Evolutionary conservation across 2,329 filamentous ascomycete genomes (phyloP).

Genomic region (Polychaeton citri): DNA sequence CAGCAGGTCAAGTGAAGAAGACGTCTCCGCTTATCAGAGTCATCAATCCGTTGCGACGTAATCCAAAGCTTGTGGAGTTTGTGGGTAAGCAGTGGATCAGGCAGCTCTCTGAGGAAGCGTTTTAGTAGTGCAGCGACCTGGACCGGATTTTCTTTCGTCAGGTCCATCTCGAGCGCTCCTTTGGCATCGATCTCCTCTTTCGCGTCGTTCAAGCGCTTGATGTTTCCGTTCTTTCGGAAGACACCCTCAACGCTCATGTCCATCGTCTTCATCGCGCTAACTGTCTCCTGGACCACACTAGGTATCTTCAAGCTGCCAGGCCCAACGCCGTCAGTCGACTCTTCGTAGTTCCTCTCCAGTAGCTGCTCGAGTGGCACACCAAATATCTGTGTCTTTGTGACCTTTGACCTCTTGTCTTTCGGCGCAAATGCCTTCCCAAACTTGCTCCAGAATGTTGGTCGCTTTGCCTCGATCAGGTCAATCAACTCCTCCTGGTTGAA

Average conservation of each 20-base stretch:
- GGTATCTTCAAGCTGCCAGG: slow-evolving; percentile 83
- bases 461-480: slow-evolving; percentile 81
- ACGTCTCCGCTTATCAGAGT: slow-evolving; percentile 68
- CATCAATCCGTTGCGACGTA: slow-evolving; percentile 70
- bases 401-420: slow-evolving; percentile 43
- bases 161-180: slow-evolving; percentile 71
- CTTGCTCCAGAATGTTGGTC: slow-evolving; percentile 95
- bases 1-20: slow-evolving; percentile 86
- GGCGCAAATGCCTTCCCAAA: slow-evolving; percentile 75
- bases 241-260: slow-evolving; percentile 97
- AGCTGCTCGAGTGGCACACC: slow-evolving; percentile 78
- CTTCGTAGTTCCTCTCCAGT: slow-evolving; percentile 84
- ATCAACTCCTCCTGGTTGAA: slow-evolving; percentile 92
- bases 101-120: slow-evolving; percentile 86
- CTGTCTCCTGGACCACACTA: slow-evolving; percentile 85
- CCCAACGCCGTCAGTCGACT: slow-evolving; percentile 94
- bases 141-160: slow-evolving; percentile 79
- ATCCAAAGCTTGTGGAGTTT: slow-evolving; percentile 90
- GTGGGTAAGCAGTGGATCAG: slow-evolving; percentile 86
- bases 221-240: slow-evolving; percentile 98
- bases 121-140: slow-evolving; percentile 90
- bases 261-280: slow-evolving; percentile 94
- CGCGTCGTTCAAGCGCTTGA: slow-evolving; percentile 79
- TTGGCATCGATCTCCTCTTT: slow-evolving; percentile 76
- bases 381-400: slow-evolving; percentile 84